Percentiles rank a stretch among this genome's conserved stretches.
These are phyloP conservation scores for Backusella liffmaniae DNA, from an alignment of 192 early-diverging fungal species.

Conservation along the genomic window DNA sequence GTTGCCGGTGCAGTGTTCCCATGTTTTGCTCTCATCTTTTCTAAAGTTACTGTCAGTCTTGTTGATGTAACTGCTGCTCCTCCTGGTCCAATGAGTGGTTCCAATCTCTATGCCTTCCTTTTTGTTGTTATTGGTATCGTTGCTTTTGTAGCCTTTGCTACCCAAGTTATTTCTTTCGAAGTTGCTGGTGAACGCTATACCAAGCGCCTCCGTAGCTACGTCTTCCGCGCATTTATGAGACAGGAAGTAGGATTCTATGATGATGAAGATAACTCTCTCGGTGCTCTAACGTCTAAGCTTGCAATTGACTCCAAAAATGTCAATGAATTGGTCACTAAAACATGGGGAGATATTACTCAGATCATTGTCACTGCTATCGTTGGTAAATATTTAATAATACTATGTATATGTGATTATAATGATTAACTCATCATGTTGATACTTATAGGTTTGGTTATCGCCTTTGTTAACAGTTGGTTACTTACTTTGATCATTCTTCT, in stretches of 20 bases:
- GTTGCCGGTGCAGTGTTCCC: constrained; percentile 78
- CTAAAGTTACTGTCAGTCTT: constrained; percentile 50
- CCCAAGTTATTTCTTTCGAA: constrained; percentile 25
- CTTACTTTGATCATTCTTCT: constrained; percentile 76
- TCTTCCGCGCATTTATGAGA: constrained; percentile 69
- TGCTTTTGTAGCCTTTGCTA: constrained; percentile 15
- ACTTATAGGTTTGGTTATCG: constrained; percentile 44
- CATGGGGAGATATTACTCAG: constrained; percentile 40
- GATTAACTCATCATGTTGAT: not conserved
- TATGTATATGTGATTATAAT: not conserved
- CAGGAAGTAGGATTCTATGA: constrained; percentile 93
- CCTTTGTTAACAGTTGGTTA: constrained; percentile 77
- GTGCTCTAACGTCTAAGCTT: constrained; percentile 75
- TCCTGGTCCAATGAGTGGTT: constrained; percentile 32
- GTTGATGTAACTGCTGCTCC: constrained; percentile 16
- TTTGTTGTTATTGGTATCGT: constrained; percentile 31
- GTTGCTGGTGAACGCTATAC: constrained; percentile 31
- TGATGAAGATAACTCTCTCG: constrained; percentile 66
- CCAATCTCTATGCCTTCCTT: constrained; percentile 32
- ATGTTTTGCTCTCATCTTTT: constrained; percentile 61
- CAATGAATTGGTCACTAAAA: constrained; percentile 55
- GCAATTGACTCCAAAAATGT: constrained; percentile 74
- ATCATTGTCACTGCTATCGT: constrained; percentile 30
- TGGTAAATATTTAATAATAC: constrained; percentile 8
- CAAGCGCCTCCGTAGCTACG: constrained; percentile 24